These are phyloP conservation scores for Fusarium pseudocircinatum DNA, from an alignment of 2,329 filamentous ascomycete species.

Conservation along the genomic window DNA sequence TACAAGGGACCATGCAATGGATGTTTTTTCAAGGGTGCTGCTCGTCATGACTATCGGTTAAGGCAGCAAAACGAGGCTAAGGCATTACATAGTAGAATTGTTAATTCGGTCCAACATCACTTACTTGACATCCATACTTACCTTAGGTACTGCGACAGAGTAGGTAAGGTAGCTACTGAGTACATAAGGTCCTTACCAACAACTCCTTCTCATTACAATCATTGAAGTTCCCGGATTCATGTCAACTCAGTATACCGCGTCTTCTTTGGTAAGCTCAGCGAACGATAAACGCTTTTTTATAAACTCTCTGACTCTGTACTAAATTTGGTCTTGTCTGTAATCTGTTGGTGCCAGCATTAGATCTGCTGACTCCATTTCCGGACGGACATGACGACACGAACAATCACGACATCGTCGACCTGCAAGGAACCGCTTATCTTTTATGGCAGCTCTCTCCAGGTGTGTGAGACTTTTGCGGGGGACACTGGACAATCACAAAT, in stretches of 20 bases:
- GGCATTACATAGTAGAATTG: background rate
- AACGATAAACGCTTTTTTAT: background rate
- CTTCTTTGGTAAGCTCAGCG: background rate
- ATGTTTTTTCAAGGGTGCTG: background rate
- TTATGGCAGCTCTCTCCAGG: conserved; percentile 15
- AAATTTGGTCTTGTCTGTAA: background rate
- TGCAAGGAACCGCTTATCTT: conserved; percentile 36
- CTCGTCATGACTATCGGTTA: conserved; percentile 1
- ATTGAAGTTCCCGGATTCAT: background rate
- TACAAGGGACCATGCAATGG: no score
- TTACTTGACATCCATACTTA: background rate
- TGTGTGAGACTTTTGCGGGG: conserved; percentile 25
- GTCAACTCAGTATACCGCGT: background rate
- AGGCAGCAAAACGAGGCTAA: conserved; percentile 29
- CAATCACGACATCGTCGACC: conserved; percentile 29
- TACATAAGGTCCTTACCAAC: no score
- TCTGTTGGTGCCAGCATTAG: background rate
- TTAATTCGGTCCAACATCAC: background rate
- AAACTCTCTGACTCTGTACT: no score
- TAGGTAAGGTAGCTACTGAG: no score
- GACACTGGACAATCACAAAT: conserved; percentile 7
- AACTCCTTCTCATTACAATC: background rate
- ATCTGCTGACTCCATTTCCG: conserved; percentile 23
- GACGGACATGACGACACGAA: conserved; percentile 26
- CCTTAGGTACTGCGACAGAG: no score